These are phyloP conservation scores for Podospora bellae-mahoneyi DNA, from an alignment of 495 filamentous ascomycete genomes.

Conservation along the genomic window DNA sequence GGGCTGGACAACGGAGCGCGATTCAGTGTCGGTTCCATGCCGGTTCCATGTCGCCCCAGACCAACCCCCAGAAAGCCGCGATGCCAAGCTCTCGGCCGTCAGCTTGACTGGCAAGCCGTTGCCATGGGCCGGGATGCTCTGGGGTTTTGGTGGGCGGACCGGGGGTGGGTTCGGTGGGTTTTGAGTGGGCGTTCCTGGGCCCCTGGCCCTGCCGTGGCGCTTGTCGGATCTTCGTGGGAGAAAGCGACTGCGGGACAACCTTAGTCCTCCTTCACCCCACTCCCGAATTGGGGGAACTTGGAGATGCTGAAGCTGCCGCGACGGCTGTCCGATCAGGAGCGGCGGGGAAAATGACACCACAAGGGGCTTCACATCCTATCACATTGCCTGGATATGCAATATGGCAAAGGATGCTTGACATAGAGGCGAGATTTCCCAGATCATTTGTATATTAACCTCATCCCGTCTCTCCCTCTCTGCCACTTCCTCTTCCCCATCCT, in stretches of 20 bases:
- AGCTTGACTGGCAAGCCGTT: not conserved
- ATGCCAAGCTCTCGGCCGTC: constrained; percentile 2
- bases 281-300: constrained; percentile 25
- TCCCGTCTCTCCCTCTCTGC: constrained; percentile 9
- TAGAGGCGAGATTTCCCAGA: not conserved
- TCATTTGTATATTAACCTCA: constrained; percentile 20
- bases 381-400: constrained; percentile 21
- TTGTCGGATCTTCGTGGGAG: constrained; percentile 5
- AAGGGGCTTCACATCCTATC: constrained; percentile 26
- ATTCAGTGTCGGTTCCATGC: not conserved
- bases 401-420: constrained; percentile 8
- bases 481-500: constrained; percentile 1
- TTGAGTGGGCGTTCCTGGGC: constrained; percentile 4
- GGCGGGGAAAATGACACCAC: constrained; percentile 36
- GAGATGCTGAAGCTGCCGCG: constrained; percentile 32
- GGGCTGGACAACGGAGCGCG: not conserved
- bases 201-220: constrained; percentile 8
- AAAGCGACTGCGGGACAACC: constrained; percentile 33
- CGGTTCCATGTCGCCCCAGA: constrained; percentile 3
- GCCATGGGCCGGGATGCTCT: not conserved
- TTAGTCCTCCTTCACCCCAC: constrained; percentile 33
- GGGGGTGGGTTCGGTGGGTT: constrained; percentile 13
- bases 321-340: constrained; percentile 28
- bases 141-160: not conserved
- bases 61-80: constrained; percentile 1